Base-by-base conservation (phyloP, 768 basidiomycete genomes). In the Suillus hirtellus region DNA sequence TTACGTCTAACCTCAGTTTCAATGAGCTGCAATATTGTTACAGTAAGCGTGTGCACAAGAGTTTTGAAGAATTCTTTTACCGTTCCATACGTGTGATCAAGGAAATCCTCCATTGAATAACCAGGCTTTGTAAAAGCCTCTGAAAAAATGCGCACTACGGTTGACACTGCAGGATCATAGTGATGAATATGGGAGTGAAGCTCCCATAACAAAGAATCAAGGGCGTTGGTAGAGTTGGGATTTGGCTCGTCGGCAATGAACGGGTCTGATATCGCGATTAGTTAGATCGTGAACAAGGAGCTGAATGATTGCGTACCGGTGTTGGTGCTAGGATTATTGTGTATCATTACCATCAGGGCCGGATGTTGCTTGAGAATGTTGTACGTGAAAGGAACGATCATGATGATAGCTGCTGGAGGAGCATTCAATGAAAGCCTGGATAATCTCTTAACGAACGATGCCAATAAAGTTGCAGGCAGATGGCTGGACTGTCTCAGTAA, bases 121-220 rank as follows among this genome's bases (percentile, higher is more conserved):
- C 81, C 82, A 19, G 89, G 93, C 71, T 96, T 98, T n/a, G 94
- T 98, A 77, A 99, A 97, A 5, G 91, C 89, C 72, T 96, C 95
- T 14, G 82, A 82, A 68, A 97, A 93, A 61, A 99, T 89, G 70
- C 89, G 89, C 35, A 87, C 88, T 53, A 99, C 75, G 0, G 93
- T 93, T n/a, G 92, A 87, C n/a, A 96, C 90, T 1, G 87, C 84
- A 1, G 91, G 79, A 65, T 95, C 88, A 72, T 98, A 98, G 75
- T 99, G 96, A 27, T 80, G 75, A 64, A 84, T 80, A 64, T 96
- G 89, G 0, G 91, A 83, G 60, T 86, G 78, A 42, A 99, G 82
- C 76, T 99, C 96, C 97, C 97, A 99, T 15, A 97, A 75, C 10
- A 94, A 96, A 52, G 93, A 95, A 50, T 90, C 85, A 15, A 96